Evolutionary conservation across 2,329 filamentous ascomycete species (phyloP), one percentile per base, ranked within the genome.

Genomic region (Orbilia quercus): DNA sequence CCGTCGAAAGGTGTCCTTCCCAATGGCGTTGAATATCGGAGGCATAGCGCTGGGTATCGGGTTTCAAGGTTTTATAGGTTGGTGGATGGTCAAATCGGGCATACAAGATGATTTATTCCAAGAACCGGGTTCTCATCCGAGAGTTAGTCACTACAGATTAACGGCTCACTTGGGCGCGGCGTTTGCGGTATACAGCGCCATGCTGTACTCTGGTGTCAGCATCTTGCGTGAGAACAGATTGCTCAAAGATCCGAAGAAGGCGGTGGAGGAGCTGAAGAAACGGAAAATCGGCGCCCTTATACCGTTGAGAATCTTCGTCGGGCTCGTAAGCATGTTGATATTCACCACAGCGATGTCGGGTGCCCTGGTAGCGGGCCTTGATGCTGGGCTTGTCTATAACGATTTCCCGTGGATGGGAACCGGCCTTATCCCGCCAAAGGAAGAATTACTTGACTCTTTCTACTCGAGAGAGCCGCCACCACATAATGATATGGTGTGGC

Each of bases 61-160:
- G 62, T 95, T 96, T 81, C 95, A 99, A 81, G 95, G 95, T 47
- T 87, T 95, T 78, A 89, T 99, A 75, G 95, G 95, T 62, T 99
- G 95, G 95, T 99, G 95, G 92, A 99, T 99, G 95, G 95, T 99
- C 77, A 96, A 96, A 82, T 96, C 91, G 9, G 95, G 95, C 1
- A 84, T 99, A 23, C 96, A 94, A 80, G 95, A 98, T 80, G 95
- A 99, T 80, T 86, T 99, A 25, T 97, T 99, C 79, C 91, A 91
- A 18, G 47, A 77, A 31, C 90, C 91, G 1, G 95, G 93, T 11
- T 90, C 89, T 65, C 92, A 96, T 80, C 95, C 95, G 0, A 88
- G 95, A 70, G 95, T 99, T 54, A 94, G 90, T 75, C 95, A 99
- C 82, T 99, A 99, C 82, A 88, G 95, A 57, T 85, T 99, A 64